These are phyloP conservation scores for Liriodendron chinense DNA, from an alignment of 164 flowering plant genomes.

Conservation along the genomic window DNA sequence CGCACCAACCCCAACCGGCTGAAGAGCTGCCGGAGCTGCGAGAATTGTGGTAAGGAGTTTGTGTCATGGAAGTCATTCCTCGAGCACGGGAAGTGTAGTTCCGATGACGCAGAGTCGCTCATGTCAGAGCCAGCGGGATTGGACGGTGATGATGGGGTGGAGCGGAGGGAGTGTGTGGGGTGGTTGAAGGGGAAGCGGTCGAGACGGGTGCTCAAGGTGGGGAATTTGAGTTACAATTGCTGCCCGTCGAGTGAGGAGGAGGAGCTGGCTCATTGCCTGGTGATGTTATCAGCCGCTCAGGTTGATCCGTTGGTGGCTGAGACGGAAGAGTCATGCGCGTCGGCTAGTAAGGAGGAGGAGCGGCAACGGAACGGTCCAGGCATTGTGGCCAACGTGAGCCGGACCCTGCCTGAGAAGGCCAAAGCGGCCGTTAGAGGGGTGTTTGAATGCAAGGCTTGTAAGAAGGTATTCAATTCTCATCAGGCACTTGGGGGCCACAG, in stretches of 20 bases:
- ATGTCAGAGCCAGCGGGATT: constrained; percentile 53
- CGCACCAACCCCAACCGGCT: constrained; percentile 79
- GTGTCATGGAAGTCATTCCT: constrained; percentile 86
- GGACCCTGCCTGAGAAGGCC: constrained; percentile 29
- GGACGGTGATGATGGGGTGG: constrained; percentile 41
- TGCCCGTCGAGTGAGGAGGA: constrained; percentile 71
- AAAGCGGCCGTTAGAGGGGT: constrained; percentile 52
- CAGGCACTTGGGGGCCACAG: constrained; percentile 96
- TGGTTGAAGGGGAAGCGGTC: constrained; percentile 85
- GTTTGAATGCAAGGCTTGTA: constrained; percentile 91
- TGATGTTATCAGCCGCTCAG: constrained; percentile 65
- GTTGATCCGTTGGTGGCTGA: constrained; percentile 53
- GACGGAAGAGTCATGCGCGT: constrained; percentile 78
- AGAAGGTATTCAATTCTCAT: constrained; percentile 86
- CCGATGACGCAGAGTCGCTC: constrained; percentile 47
- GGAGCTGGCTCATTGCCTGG: constrained; percentile 74
- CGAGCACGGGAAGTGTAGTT: constrained; percentile 79
- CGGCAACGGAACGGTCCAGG: constrained; percentile 18
- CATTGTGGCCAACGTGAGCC: background rate
- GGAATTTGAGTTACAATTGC: constrained; percentile 23
- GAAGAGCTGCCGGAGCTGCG: constrained; percentile 66
- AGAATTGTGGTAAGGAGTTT: constrained; percentile 87
- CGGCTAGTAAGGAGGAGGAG: constrained; percentile 75
- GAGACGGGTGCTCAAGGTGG: constrained; percentile 41
- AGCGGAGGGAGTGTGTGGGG: constrained; percentile 30